These are phyloP conservation scores for Huiozyma naganishii DNA, from an alignment of 805 yeast genomes.

Conservation along the genomic window DNA sequence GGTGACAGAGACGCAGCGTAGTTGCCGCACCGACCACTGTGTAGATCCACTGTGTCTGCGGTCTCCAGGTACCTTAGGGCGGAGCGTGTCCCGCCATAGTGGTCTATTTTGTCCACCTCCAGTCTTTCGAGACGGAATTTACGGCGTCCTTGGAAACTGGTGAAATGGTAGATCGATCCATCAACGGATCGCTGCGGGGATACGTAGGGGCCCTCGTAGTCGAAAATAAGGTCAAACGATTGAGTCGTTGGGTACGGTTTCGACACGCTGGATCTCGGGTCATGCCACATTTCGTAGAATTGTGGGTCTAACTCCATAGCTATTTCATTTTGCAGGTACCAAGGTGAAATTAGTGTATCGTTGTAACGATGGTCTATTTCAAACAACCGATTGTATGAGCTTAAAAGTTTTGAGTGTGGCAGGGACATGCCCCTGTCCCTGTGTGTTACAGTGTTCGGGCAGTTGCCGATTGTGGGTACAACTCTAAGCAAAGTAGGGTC, in stretches of 20 bases:
- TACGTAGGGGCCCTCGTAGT: conserved; percentile 10
- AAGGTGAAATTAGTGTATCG: conserved; percentile 35
- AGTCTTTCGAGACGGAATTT: conserved; percentile 4
- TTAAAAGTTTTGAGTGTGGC: conserved; percentile 31
- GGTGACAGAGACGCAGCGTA: not conserved
- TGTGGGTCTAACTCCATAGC: conserved; percentile 24
- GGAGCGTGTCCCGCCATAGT: not conserved
- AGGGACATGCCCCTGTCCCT: not conserved
- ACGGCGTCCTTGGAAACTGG: not conserved
- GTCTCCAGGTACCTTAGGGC: not conserved
- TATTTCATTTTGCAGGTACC: conserved; percentile 18
- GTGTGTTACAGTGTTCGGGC: not conserved
- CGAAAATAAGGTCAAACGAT: conserved; percentile 22
- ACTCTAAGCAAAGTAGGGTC: not conserved
- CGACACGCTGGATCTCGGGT: conserved; percentile 7
- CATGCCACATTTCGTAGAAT: conserved; percentile 27
- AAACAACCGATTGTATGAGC: conserved; percentile 33
- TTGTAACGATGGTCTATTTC: conserved; percentile 33
- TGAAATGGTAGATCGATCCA: not conserved
- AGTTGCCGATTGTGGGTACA: not conserved
- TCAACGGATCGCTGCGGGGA: conserved; percentile 1
- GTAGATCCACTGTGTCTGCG: not conserved
- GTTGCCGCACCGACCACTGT: not conserved
- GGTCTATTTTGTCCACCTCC: not conserved
- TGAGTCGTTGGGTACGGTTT: conserved; percentile 16